Evolutionary conservation across 768 basidiomycete species (phyloP), one percentile per base, ranked within the genome.

Genomic region (Mrakia blollopis): DNA sequence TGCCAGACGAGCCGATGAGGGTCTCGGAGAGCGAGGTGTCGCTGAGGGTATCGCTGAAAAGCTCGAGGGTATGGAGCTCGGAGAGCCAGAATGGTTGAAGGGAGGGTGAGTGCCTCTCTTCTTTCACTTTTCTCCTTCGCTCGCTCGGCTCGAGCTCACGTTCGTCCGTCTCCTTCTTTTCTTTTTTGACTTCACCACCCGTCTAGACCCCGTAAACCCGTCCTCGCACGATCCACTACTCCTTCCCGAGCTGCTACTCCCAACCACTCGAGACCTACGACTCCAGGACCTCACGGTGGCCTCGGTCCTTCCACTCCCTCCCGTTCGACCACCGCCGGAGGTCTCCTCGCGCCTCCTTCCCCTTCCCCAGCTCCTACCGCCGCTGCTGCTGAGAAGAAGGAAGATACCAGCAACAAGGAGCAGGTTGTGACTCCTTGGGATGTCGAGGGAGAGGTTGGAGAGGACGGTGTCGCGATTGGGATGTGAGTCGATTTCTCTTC

Each of bases 401-500:
- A n/a, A 0, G 57, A 57, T 5, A 72, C 57, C 6, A 54, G 47
- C 72, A 25, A 76, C 65, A 41, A 80, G 28, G 89, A 87, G 25
- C 95, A 98, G 83, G 87, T 94, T 73, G 90, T 99, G 63, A 98
- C 97, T 0, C 97, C 97, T 23, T 99, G 97, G 92, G 94, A 98
- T 80, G 97, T 98, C 10, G 91, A 96, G 80, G 97, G 96, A 72
- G 90, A 89, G 39, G 91, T 97, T 14, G 88, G 92, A 8, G 87
- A 85, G 30, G 93, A 97, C 80, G 97, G 97, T 74, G 91, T 91
- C 81, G 78, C 80, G 25, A 70, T 82, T 18, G 83, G 82, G 91
- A 97, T 85, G 90, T 85, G 50, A 78, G 84, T 78, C 57, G 68
- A 21, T 47, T 77, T 30, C 21, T n/a, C 14, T 37, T 32, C 23